Evolutionary conservation across 495 filamentous ascomycete genomes (phyloP).

Genomic region (Aspergillus taichungensis): DNA sequence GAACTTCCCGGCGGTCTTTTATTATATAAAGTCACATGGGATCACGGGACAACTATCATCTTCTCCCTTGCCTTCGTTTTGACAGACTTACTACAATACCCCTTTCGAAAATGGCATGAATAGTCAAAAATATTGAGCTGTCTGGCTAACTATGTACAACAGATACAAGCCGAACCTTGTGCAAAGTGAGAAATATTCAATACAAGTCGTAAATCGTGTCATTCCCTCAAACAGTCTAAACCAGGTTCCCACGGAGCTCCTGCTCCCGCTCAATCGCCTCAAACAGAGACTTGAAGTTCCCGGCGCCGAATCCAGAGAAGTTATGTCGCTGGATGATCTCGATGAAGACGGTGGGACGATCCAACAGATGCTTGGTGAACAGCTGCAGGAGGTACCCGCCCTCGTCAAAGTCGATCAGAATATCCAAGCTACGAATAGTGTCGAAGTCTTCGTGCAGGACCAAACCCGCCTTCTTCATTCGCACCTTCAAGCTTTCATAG

Average conservation of each 20-base stretch:
- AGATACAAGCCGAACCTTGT: too few species aligned
- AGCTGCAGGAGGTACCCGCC: slow-evolving; percentile 75
- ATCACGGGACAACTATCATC: too few species aligned
- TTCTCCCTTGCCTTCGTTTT: too few species aligned
- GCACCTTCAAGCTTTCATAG: slow-evolving; percentile 63
- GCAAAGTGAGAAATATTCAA: too few species aligned
- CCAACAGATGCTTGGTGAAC: slow-evolving; percentile 88
- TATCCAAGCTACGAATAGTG: slow-evolving; percentile 60
- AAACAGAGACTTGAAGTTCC: slow-evolving; percentile 91
- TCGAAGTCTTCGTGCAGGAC: slow-evolving; percentile 68
- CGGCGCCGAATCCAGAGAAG: slow-evolving; percentile 83
- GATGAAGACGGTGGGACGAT: slow-evolving; percentile 86
- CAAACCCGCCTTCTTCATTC: slow-evolving; percentile 47
- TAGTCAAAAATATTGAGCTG: background rate
- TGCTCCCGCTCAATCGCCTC: slow-evolving; percentile 91
- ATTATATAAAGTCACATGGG: too few species aligned
- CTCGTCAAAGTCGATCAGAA: slow-evolving; percentile 89
- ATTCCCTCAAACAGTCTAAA: slow-evolving; percentile 12
- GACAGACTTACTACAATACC: background rate
- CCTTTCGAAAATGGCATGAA: background rate
- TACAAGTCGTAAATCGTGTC: background rate
- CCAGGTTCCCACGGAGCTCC: slow-evolving; percentile 68
- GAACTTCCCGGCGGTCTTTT: too few species aligned
- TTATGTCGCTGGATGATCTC: slow-evolving; percentile 87
- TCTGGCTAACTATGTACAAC: too few species aligned